These are phyloP conservation scores for Rutstroemia sp. DNA, from an alignment of 2,329 filamentous ascomycete species.

Conservation along the genomic window DNA sequence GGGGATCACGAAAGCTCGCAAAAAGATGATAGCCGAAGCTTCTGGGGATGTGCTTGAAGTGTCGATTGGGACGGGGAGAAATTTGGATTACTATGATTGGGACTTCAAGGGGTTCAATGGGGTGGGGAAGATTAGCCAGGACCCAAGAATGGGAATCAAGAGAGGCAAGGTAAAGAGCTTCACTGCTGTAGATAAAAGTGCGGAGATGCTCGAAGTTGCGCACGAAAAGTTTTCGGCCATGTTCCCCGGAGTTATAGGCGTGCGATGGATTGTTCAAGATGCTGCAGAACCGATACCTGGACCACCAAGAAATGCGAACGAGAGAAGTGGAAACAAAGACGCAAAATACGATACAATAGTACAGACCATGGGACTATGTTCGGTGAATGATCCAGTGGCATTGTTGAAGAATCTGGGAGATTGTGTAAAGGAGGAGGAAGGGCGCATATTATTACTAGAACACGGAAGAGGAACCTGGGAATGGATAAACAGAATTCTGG, in stretches of 20 bases:
- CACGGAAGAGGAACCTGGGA: slow-evolving; percentile 51
- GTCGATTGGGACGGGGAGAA: slow-evolving; percentile 55
- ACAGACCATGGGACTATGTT: slow-evolving; percentile 59
- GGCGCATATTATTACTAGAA: slow-evolving; percentile 54
- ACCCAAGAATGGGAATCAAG: slow-evolving; percentile 14
- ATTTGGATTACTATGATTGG: slow-evolving; percentile 54
- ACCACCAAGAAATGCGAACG: slow-evolving; percentile 19
- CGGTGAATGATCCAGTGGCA: slow-evolving; percentile 47
- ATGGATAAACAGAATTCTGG: slow-evolving; percentile 48
- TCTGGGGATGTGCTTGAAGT: slow-evolving; percentile 54
- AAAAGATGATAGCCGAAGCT: slow-evolving; percentile 40
- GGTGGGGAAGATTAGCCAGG: slow-evolving; percentile 16
- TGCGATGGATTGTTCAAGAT: slow-evolving; percentile 34
- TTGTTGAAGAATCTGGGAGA: slow-evolving; percentile 48
- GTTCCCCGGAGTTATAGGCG: slow-evolving; percentile 35
- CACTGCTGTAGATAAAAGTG: slow-evolving; percentile 55
- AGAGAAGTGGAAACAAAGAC: slow-evolving; percentile 17
- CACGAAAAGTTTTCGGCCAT: slow-evolving; percentile 41
- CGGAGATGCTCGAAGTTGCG: slow-evolving; percentile 52
- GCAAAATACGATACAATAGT: slow-evolving; percentile 52
- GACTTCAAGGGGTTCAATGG: slow-evolving; percentile 26
- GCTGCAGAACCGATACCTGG: slow-evolving; percentile 22
- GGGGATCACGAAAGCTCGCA: slow-evolving; percentile 46
- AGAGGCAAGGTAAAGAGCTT: slow-evolving; percentile 42
- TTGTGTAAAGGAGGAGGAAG: slow-evolving; percentile 44